Evolutionary conservation across 2,329 filamentous ascomycete species (phyloP).

Genomic region (Thermomyces lanuginosus): DNA sequence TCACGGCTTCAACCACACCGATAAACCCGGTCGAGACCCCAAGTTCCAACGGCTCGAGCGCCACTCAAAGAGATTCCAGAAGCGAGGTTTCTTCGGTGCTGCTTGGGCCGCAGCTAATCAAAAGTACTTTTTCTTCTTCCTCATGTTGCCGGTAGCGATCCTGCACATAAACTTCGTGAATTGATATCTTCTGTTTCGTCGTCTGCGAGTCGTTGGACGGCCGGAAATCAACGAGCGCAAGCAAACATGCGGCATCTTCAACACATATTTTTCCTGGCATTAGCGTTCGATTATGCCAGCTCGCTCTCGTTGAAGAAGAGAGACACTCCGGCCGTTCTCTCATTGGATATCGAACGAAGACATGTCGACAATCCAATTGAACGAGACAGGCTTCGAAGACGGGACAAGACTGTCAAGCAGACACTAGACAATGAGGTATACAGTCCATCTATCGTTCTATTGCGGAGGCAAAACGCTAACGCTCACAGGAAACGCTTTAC

Average conservation of each 20-base stretch:
- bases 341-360: conserved; percentile 6
- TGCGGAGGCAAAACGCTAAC: conserved; percentile 1
- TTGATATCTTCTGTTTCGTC: no score
- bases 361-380: conserved; percentile 5
- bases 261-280: conserved; percentile 8
- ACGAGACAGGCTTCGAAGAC: conserved; percentile 8
- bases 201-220: no score
- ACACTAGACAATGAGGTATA: conserved; percentile 38
- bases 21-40: no score
- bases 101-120: no score
- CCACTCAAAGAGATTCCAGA: no score
- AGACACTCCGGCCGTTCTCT: conserved; percentile 8
- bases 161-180: no score
- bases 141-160: no score
- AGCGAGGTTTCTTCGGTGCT: no score
- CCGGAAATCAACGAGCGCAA: no score
- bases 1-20: no score
- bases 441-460: background rate
- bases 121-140: no score
- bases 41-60: no score
- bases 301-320: conserved; percentile 7
- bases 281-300: conserved; percentile 7
- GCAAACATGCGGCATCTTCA: conserved; percentile 11
- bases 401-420: conserved; percentile 20
- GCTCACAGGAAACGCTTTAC: conserved; percentile 36